A percentile compares a stretch with the other conserved stretches of the same genome.
Evolutionary conservation across 2,329 filamentous ascomycete species (phyloP).

Genomic region (Diaporthe nobilis): DNA sequence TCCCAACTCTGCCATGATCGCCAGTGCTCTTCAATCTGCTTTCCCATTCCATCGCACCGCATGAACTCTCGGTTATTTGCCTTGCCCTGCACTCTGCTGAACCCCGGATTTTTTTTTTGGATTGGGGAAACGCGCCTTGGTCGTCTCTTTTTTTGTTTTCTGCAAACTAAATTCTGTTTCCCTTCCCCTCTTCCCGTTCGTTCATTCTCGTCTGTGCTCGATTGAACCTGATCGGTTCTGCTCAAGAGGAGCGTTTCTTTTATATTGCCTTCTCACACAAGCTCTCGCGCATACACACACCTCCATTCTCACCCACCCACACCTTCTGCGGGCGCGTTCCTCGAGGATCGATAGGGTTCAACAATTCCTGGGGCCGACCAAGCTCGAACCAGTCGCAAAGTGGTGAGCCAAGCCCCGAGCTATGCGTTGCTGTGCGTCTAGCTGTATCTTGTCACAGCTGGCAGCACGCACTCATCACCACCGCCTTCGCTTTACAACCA

Average conservation of each 20-base stretch:
- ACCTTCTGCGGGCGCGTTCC: conserved; percentile 7
- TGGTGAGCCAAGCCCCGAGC: conserved; percentile 18
- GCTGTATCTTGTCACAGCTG: background rate
- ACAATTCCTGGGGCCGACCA: background rate
- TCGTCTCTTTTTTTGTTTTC: background rate
- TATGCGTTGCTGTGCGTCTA: background rate
- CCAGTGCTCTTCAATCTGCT: conserved; percentile 15
- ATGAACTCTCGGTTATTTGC: conserved; percentile 24
- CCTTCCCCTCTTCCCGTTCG: background rate
- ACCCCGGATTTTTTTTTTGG: conserved; percentile 8
- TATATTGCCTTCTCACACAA: conserved; percentile 8
- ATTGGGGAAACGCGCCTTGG: background rate
- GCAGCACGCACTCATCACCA: background rate
- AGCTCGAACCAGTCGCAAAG: conserved; percentile 25
- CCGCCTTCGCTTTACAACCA: too few species aligned
- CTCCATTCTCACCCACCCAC: background rate
- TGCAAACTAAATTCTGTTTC: background rate
- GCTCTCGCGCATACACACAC: background rate
- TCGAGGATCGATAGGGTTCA: conserved; percentile 26
- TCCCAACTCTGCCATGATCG: conserved; percentile 26
- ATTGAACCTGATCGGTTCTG: background rate
- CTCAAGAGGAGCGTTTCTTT: conserved; percentile 1
- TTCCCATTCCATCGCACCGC: conserved; percentile 25
- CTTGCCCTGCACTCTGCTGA: background rate
- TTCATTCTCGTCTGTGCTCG: conserved; percentile 6